Percentiles rank a stretch among this genome's conserved stretches.
Conservation (phyloP, 306 rosid species). For the Leucaena leucocephala region DNA sequence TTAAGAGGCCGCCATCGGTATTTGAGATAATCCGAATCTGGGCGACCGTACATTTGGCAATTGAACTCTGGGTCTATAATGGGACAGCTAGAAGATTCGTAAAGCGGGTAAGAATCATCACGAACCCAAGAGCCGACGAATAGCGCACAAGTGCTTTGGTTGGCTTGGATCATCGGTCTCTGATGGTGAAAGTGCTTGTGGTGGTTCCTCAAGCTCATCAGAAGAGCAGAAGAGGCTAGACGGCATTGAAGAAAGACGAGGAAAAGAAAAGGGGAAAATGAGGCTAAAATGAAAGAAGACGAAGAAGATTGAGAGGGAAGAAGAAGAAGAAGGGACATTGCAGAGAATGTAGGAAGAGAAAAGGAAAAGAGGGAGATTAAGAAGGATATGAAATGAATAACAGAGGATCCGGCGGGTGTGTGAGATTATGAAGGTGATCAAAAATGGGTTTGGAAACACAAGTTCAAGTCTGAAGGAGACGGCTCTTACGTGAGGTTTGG, state of each 20-base stretch:
- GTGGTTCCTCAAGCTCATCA: conserved; percentile 52
- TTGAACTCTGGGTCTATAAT: conserved; percentile 78
- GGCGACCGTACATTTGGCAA: conserved; percentile 83
- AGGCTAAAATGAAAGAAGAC: conserved; percentile 14
- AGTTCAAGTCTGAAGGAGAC: too few relatives aligned
- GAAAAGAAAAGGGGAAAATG: conserved; percentile 38
- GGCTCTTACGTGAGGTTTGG: too few relatives aligned
- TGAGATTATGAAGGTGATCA: too few relatives aligned
- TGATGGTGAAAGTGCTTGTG: conserved; percentile 41
- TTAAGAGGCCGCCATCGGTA: conserved; percentile 83
- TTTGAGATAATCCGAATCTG: conserved; percentile 74
- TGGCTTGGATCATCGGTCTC: conserved; percentile 60
- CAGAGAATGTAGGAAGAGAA: too few relatives aligned
- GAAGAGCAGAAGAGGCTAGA: conserved; percentile 53
- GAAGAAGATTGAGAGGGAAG: conserved; percentile 21
- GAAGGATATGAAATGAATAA: too few relatives aligned
- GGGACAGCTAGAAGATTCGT: conserved; percentile 69
- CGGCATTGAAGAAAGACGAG: conserved; percentile 46
- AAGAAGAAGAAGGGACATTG: too few relatives aligned
- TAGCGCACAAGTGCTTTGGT: conserved; percentile 64
- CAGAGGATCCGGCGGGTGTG: too few relatives aligned
- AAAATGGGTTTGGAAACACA: too few relatives aligned
- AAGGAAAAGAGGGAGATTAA: too few relatives aligned
- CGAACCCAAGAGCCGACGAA: conserved; percentile 77
- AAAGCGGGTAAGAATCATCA: conserved; percentile 70